Base-by-base conservation (phyloP, 1,284 basidiomycete species). In the Boletus albobrunnescens region DNA sequence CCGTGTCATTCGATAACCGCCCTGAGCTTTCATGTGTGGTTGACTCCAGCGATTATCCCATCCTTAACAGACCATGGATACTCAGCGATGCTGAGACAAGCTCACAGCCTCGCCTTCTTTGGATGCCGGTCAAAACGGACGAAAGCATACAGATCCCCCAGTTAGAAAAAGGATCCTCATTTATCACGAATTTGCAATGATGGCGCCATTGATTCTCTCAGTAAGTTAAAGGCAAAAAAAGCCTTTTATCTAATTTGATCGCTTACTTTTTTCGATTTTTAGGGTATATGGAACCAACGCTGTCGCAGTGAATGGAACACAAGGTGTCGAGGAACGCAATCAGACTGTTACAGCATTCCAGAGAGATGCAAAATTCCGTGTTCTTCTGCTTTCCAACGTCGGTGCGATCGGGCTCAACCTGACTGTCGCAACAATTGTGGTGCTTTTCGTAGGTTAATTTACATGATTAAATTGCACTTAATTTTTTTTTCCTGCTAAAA, bases 161-260 rank as follows among this genome's bases (percentile, higher is more conserved):
- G 22, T 9, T 33, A 2, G 7, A 32, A 3, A 20, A 2, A 4
- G 42, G 47, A 17, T 33, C 26, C 10, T 12, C 38, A 5, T 51
- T 1, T 51, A 51, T 36, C 50, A 51, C 3, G 31, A 51, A 9
- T 51, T 51, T 27, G 33, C 49, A 13, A 51, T 51, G 43, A 51
- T 51, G 48, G 42, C 48, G 1, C 48, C 39, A 2, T 7, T 51
- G 22, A 51, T 42, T 24, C 48, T 50, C 38, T 51, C 47, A 5
- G 50, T n/a, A 24, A 49, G 41, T 51, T 27, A 28, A 13, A 51
- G n/a, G n/a, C n/a, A n/a, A n/a, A n/a, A n/a, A n/a, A n/a, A n/a
- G n/a, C n/a, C n/a, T n/a, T n/a, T 51, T 35, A 51, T 51, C 10
- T 24, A 6, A 9, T 9, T 24, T 24, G 23, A 8, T 24, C 23